Conservation (phyloP, 2,329 filamentous ascomycete genomes). For the Ploettnerulaceae sp. region DNA sequence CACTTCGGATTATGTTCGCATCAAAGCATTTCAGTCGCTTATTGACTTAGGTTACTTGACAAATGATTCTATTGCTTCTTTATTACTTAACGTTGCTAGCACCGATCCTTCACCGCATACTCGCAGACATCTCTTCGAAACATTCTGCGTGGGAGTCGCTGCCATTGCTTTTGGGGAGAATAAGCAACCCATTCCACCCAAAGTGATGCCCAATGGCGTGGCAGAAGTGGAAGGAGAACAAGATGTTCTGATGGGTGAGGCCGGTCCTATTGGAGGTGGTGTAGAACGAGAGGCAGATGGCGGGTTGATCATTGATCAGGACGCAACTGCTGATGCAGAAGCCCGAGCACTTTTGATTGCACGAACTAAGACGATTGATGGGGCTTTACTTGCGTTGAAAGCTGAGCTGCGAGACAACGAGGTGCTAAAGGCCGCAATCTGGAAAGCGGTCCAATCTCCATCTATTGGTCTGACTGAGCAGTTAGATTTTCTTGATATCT, state of each 20-base stretch:
- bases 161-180: slow-evolving; percentile 60
- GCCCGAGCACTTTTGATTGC: slow-evolving; percentile 44
- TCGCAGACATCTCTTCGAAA: slow-evolving; percentile 54
- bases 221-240: slow-evolving; percentile 12
- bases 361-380: slow-evolving; percentile 44
- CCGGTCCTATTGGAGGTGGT: slow-evolving; percentile 10
- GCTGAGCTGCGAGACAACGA: slow-evolving; percentile 43
- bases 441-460: slow-evolving; percentile 46
- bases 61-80: slow-evolving; percentile 49
- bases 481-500: slow-evolving; percentile 47
- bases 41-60: slow-evolving; percentile 58
- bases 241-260: slow-evolving; percentile 21
- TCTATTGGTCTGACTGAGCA: slow-evolving; percentile 45
- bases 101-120: slow-evolving; percentile 61
- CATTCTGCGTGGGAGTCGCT: slow-evolving; percentile 55
- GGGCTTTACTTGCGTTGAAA: slow-evolving; percentile 44
- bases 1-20: slow-evolving; percentile 56
- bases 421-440: slow-evolving; percentile 43
- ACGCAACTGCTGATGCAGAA: slow-evolving; percentile 38
- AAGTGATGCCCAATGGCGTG: slow-evolving; percentile 8
- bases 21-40: slow-evolving; percentile 61
- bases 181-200: slow-evolving; percentile 27
- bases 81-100: slow-evolving; percentile 54
- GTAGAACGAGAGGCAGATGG: slow-evolving; percentile 30
- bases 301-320: slow-evolving; percentile 44